Conservation (phyloP, 129 eudicot species). For the Pittosporum tobira region DNA sequence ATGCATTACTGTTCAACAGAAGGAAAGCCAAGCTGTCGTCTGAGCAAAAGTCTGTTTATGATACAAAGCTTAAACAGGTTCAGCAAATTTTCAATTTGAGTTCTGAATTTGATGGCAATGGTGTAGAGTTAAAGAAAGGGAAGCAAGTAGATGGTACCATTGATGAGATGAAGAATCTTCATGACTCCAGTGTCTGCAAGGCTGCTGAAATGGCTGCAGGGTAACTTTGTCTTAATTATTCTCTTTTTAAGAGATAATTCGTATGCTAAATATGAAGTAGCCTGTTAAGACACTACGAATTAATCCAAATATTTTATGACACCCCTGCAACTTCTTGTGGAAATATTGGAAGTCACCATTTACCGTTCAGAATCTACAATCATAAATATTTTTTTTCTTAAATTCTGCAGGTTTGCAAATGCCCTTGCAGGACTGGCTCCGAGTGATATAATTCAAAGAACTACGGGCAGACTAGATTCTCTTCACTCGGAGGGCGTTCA, state of each 20-base stretch:
- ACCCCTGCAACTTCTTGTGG: neutral
- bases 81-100: conserved; percentile 66
- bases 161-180: conserved; percentile 71
- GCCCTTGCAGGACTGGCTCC: conserved; percentile 66
- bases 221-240: conserved; percentile 25
- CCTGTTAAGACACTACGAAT: too few species aligned
- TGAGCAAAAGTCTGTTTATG: conserved; percentile 65
- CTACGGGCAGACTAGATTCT: conserved; percentile 84
- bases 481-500: conserved; percentile 98
- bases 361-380: neutral
- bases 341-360: neutral
- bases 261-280: neutral
- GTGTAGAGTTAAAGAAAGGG: conserved; percentile 53
- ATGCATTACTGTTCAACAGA: conserved; percentile 74
- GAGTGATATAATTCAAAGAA: conserved; percentile 67
- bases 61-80: conserved; percentile 84
- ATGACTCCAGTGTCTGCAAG: conserved; percentile 73
- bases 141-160: conserved; percentile 49
- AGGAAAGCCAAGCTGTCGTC: conserved; percentile 76
- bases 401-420: conserved; percentile 74
- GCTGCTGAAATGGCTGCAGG: conserved; percentile 99
- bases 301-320: too few species aligned
- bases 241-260: neutral
- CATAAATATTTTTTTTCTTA: neutral
- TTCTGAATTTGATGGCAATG: conserved; percentile 44